phyloP scores from a whole-genome alignment of 805 yeast genomes.

The Kazachstania taianensis region DNA sequence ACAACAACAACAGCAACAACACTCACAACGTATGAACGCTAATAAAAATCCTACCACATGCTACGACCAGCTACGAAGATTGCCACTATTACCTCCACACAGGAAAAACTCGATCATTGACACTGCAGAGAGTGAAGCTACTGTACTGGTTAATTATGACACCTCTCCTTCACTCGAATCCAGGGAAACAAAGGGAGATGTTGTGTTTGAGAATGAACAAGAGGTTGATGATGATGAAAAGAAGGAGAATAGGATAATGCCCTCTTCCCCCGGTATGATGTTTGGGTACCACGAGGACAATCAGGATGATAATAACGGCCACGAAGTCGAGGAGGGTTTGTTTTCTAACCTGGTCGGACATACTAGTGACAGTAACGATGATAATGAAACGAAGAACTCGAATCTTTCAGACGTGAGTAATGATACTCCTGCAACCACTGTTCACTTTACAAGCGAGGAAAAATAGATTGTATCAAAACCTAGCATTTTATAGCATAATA shows the following conservation, averaged over 20 bases:
- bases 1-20: constrained; percentile 1
- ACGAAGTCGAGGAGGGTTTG: constrained; percentile 12
- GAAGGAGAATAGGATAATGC: constrained; percentile 23
- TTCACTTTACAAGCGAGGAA: constrained; percentile 9
- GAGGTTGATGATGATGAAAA: constrained; percentile 18
- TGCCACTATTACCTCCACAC: constrained; percentile 16
- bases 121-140: constrained; percentile 5
- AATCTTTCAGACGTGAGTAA: constrained; percentile 1
- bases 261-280: constrained; percentile 27
- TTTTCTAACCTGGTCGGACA: constrained; percentile 18
- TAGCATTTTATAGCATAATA: no score
- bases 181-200: constrained; percentile 3
- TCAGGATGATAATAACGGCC: constrained; percentile 7
- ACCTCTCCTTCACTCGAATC: constrained; percentile 4
- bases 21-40: no score
- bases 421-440: constrained; percentile 23
- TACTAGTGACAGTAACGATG: constrained; percentile 7
- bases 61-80: constrained; percentile 24
- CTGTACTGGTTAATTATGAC: constrained; percentile 7
- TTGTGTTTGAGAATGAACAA: constrained; percentile 7
- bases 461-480: constrained; percentile 1
- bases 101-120: not conserved
- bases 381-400: constrained; percentile 5
- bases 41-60: constrained; percentile 10
- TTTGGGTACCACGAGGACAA: constrained; percentile 14